phyloP scores from a whole-genome alignment of 2,329 filamentous ascomycete species.

The Alternaria viburni region DNA sequence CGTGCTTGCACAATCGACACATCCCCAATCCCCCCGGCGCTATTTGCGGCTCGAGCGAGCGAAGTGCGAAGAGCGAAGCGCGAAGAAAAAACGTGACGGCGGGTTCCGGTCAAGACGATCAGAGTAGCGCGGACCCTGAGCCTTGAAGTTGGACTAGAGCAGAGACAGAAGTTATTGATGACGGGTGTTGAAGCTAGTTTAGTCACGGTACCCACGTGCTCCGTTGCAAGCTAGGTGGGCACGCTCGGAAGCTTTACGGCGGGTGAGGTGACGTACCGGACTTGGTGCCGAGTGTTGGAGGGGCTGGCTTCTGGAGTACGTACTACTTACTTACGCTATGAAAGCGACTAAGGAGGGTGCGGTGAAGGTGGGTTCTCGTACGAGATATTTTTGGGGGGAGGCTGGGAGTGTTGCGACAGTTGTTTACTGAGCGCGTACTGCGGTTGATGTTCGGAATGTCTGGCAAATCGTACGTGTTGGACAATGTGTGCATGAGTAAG shows the following conservation, averaged over 20 bases:
- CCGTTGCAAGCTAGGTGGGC: neutral
- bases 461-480: neutral
- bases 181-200: neutral
- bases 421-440: neutral
- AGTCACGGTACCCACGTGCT: neutral
- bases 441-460: neutral
- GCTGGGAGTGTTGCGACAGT: neutral
- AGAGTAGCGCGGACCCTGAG: neutral
- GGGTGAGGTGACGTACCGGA: neutral
- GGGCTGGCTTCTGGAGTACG: neutral
- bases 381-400: neutral
- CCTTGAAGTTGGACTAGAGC: neutral
- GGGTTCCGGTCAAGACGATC: neutral
- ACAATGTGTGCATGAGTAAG: slow-evolving; percentile 6
- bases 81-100: neutral
- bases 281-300: neutral
- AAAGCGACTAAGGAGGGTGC: neutral
- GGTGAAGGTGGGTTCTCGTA: neutral
- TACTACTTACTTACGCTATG: neutral
- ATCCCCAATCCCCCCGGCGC: neutral
- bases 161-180: neutral
- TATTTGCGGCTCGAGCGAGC: neutral
- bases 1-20: neutral
- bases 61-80: neutral
- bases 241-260: neutral